These are phyloP conservation scores for Drechslera avenae DNA, from an alignment of 2,329 filamentous ascomycete species.

Conservation along the genomic window DNA sequence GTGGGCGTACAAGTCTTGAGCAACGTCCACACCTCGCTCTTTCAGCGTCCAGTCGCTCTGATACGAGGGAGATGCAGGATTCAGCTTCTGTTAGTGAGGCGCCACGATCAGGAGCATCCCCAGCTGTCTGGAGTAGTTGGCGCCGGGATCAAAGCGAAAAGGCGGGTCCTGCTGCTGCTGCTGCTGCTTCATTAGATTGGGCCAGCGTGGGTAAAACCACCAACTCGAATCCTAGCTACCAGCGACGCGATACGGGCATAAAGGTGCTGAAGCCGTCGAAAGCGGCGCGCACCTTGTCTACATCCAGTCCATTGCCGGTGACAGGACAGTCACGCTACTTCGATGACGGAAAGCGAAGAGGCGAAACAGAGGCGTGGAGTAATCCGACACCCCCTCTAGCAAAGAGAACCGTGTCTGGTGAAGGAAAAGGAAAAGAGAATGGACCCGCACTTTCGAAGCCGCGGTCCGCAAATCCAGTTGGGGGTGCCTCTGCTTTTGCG, in stretches of 20 bases:
- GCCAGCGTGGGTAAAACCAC: constrained; percentile 60
- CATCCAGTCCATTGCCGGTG: constrained; percentile 31
- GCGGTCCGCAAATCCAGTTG: constrained; percentile 78
- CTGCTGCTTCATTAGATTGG: constrained; percentile 54
- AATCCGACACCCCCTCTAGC: constrained; percentile 21
- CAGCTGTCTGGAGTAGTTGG: constrained; percentile 58
- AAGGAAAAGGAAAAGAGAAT: constrained; percentile 49
- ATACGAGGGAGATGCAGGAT: constrained; percentile 30
- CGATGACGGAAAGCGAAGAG: constrained; percentile 53
- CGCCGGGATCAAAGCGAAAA: constrained; percentile 50
- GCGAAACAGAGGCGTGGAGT: constrained; percentile 25
- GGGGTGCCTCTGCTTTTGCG: constrained; percentile 89
- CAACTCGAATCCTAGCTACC: constrained; percentile 66
- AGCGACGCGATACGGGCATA: constrained; percentile 76
- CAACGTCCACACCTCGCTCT: constrained; percentile 35
- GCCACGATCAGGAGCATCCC: constrained; percentile 40
- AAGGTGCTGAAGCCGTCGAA: constrained; percentile 86
- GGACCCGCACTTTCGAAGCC: constrained; percentile 51
- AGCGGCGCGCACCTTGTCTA: constrained; percentile 58
- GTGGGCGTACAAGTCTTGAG: constrained; percentile 38
- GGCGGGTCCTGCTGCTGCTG: constrained; percentile 32
- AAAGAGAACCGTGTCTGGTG: constrained; percentile 38
- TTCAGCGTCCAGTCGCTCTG: constrained; percentile 22
- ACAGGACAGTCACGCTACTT: constrained; percentile 55
- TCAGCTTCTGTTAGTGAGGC: constrained; percentile 23